phyloP scores from a whole-genome alignment of 148 eudicot species.

The Vaccinium darrowii region DNA sequence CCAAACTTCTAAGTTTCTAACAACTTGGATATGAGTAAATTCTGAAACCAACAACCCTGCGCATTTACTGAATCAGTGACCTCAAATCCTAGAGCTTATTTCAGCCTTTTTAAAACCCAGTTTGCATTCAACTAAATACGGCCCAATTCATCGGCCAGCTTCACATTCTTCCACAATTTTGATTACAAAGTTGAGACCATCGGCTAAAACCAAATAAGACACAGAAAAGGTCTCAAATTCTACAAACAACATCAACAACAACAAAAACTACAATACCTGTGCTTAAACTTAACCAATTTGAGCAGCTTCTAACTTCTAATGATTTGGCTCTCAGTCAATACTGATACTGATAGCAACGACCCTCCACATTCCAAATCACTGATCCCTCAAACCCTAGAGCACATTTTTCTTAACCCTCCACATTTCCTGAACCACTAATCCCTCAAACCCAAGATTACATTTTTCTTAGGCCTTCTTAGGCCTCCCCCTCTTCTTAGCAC shows the following conservation, averaged over 20 bases:
- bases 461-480: constrained; percentile 58
- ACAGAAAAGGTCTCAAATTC: neutral
- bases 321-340: neutral
- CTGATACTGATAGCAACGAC: neutral
- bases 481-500: constrained; percentile 47
- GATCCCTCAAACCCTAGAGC: neutral
- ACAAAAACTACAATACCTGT: neutral
- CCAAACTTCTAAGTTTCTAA: neutral
- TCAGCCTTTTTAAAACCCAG: neutral
- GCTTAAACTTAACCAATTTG: neutral
- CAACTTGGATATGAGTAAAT: neutral
- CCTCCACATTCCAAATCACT: neutral
- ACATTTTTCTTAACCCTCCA: neutral
- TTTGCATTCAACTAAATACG: neutral
- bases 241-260: neutral
- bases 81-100: too few species aligned
- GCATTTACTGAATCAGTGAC: too few species aligned
- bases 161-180: neutral
- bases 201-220: neutral
- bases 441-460: neutral
- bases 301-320: neutral
- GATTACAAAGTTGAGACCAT: constrained; percentile 3
- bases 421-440: neutral
- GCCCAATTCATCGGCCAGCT: constrained; percentile 2
- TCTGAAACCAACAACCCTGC: neutral